Percentiles rank a stretch among this genome's conserved stretches.
phyloP scores from a whole-genome alignment of 768 basidiomycete species.

The Psilocybe azurescens region DNA sequence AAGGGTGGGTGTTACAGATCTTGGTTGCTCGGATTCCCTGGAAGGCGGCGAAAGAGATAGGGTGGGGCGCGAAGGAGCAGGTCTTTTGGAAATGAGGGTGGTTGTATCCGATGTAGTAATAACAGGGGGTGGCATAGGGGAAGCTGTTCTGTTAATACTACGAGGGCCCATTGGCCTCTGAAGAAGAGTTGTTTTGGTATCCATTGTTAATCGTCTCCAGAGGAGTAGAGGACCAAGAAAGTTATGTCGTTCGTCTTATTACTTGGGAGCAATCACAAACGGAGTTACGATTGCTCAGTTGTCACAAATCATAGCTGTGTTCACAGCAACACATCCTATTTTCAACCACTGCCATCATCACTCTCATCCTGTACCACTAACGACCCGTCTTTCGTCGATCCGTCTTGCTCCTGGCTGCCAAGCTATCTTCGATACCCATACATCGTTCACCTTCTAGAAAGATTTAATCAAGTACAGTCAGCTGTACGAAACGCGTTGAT shows the following conservation, averaged over 20 bases:
- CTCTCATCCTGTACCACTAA: background rate
- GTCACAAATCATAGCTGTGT: slow-evolving; percentile 17
- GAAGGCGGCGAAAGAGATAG: slow-evolving; percentile 26
- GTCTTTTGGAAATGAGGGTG: slow-evolving; percentile 31
- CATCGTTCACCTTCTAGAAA: too few species aligned
- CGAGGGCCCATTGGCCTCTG: slow-evolving; percentile 44
- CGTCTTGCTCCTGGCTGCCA: background rate
- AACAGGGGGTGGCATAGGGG: slow-evolving; percentile 21
- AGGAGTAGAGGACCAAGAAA: slow-evolving; percentile 1
- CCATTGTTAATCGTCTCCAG: slow-evolving; percentile 21
- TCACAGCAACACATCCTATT: slow-evolving; percentile 12
- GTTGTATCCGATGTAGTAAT: slow-evolving; percentile 25
- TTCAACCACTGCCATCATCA: slow-evolving; percentile 5
- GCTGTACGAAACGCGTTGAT: too few species aligned
- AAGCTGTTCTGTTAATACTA: slow-evolving; percentile 27
- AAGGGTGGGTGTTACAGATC: slow-evolving; percentile 32
- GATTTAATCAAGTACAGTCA: too few species aligned
- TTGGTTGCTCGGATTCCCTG: slow-evolving; percentile 32
- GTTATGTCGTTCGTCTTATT: slow-evolving; percentile 1
- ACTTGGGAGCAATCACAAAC: slow-evolving; percentile 13
- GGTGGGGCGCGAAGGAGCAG: slow-evolving; percentile 31
- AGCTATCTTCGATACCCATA: too few species aligned
- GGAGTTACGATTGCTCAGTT: slow-evolving; percentile 13
- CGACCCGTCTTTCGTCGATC: background rate
- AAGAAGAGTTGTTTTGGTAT: slow-evolving; percentile 33